Evolutionary conservation across 495 filamentous ascomycete genomes (phyloP), one percentile per base, ranked within the genome.

Genomic region (Aspergillus haitiensis): DNA sequence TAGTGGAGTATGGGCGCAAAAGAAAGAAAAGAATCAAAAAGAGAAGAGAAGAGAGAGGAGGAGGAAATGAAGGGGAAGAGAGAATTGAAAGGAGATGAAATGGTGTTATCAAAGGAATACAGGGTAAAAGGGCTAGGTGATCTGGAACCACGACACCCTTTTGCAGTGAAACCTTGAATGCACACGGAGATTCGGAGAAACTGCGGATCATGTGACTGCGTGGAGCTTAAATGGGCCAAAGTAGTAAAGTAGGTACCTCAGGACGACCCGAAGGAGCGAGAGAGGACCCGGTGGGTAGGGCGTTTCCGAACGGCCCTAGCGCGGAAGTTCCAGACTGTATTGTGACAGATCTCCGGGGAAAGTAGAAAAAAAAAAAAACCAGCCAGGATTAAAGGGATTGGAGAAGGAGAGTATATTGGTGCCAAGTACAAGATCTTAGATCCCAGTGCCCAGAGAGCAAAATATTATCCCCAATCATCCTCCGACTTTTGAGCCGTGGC

Each of bases 241-340:
- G 42, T 27, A 55, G 57, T 59, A 49, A 56, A 59, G 50, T 60
- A 52, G 49, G 39, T 47, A n/a, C 33, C 21, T 32, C 47, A 59
- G 37, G 57, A 44, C 49, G 57, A 53, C 49, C 57, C 57, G 49
- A 42, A 44, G 55, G 58, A 42, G 39, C 34, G 47, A 7, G 48
- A 51, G 48, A 51, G 48, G 48, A 33, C 48, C 48, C 48, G 48
- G 48, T 32, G 21, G 48, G 48, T 51, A 33, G 21, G 40, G 31
- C 40, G 57, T 42, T 53, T 59, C 57, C 57, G 57, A 59, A 52
- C 49, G 57, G 57, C 40, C 58, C 58, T 60, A 60, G 58, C 50
- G 58, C 58, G 12, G 37, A 54, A 33, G 32, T 54, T 37, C 56
- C 57, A 54, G 44, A 59, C 11, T 47, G 57, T 59, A 54, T 40